Percentiles rank a stretch among this genome's conserved stretches.
phyloP scores from a whole-genome alignment of 225 moss, liverwort and hornwort species.

The Ulota crispa region DNA sequence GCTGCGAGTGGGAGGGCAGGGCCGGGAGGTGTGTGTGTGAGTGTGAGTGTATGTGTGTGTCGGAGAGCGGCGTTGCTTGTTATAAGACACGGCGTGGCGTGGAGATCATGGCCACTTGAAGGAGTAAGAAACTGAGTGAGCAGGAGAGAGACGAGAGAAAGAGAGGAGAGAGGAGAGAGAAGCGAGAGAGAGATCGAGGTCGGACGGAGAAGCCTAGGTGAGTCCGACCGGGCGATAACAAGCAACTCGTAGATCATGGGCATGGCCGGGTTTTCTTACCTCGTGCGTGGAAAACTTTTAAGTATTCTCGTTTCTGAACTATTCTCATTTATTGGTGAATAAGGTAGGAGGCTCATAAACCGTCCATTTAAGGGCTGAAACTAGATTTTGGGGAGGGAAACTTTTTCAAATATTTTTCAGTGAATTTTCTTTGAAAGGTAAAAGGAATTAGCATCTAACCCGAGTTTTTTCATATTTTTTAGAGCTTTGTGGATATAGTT shows the following conservation, averaged over 20 bases:
- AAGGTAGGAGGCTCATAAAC: too few relatives aligned
- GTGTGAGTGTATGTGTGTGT: background rate
- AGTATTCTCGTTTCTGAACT: too few relatives aligned
- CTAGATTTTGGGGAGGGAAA: too few relatives aligned
- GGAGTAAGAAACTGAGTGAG: background rate
- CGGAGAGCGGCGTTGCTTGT: background rate
- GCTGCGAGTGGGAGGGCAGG: background rate
- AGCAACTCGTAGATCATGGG: background rate
- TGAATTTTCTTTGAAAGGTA: too few relatives aligned
- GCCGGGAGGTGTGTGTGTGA: background rate
- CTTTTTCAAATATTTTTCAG: too few relatives aligned
- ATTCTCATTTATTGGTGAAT: too few relatives aligned
- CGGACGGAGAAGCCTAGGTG: constrained; percentile 23
- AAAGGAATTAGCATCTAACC: too few relatives aligned
- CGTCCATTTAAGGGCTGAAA: too few relatives aligned
- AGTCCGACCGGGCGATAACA: background rate
- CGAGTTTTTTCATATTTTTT: too few relatives aligned
- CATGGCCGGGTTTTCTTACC: background rate
- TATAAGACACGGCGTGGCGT: background rate
- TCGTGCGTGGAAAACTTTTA: background rate
- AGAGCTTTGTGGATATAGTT: too few relatives aligned
- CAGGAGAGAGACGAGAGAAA: too few relatives aligned
- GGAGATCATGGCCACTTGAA: background rate
- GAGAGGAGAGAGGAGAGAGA: background rate
- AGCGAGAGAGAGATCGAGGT: too few relatives aligned